Evolutionary conservation across 1,284 basidiomycete species (phyloP).

Genomic region (Amylostereum areolatum): DNA sequence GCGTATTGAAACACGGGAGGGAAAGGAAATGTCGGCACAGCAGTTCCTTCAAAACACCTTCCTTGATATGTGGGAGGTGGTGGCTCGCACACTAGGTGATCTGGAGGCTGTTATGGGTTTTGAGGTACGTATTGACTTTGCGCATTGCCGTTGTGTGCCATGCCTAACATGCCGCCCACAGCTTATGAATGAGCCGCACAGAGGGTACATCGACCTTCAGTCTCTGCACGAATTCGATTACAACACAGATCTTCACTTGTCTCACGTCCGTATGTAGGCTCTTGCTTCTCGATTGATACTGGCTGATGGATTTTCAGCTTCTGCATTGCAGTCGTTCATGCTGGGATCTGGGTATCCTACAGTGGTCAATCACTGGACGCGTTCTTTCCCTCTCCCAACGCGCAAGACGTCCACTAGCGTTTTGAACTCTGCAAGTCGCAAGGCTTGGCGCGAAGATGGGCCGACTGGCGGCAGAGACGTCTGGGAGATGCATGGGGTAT

Average conservation of each 20-base stretch:
- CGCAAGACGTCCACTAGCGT: constrained; percentile 49
- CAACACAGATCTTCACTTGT: constrained; percentile 90
- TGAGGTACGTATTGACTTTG: constrained; percentile 56
- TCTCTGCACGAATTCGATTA: constrained; percentile 88
- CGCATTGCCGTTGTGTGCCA: constrained; percentile 64
- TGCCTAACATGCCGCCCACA: constrained; percentile 28
- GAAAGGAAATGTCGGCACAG: constrained; percentile 63
- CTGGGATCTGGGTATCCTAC: constrained; percentile 79
- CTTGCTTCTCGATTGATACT: not conserved
- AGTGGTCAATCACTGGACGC: constrained; percentile 65
- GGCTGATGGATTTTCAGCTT: constrained; percentile 38
- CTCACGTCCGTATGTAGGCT: constrained; percentile 63
- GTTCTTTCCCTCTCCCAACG: constrained; percentile 84
- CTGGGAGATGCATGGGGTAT: constrained; percentile 92
- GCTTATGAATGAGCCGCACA: constrained; percentile 96
- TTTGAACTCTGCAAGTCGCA: constrained; percentile 52
- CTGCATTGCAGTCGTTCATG: constrained; percentile 80
- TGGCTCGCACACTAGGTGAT: constrained; percentile 67
- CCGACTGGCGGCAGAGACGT: constrained; percentile 70
- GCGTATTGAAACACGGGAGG: constrained; percentile 42
- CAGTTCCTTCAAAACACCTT: constrained; percentile 81
- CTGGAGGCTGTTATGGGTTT: constrained; percentile 85
- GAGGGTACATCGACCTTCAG: constrained; percentile 81
- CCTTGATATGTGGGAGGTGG: constrained; percentile 68
- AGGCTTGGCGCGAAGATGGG: constrained; percentile 67